Base-by-base conservation (phyloP, 2,329 filamentous ascomycete species). In the Mycogone perniciosa region DNA sequence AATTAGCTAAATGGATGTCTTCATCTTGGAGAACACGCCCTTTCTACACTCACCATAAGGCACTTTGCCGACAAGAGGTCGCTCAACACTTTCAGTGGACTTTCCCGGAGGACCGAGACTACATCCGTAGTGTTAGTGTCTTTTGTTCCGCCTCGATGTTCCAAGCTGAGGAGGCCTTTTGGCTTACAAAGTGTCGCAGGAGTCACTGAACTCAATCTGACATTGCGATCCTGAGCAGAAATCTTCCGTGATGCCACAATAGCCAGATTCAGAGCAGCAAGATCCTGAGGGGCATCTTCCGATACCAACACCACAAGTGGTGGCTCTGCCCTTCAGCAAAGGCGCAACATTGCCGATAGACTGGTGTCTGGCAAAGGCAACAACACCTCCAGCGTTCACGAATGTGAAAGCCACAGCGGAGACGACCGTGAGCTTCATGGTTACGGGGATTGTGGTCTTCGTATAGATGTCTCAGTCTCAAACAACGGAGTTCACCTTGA, bases 131-230 rank as follows among this genome's bases (percentile, higher is more conserved):
- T 37, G 27, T 46, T 29, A 39, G 30, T 27, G 4, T 31, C 26
- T 2, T 6, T 6, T n/a, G 20, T 27, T 41, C 7, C 8, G 34
- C 27, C 31, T 11, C 39, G 11, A 4, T 46, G 10, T 7, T 40
- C 41, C 20, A 11, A 13, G 27, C 5, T 26, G 7, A n/a, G 7
- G 35, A 34, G 13, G 5, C 6, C 2, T 9, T 29, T 20, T 26
- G 2, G 62, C 70, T 66, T 59, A 71, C 69, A 70, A 66, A 54
- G 69, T 68, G 53, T 72, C 67, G 64, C 70, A 72, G 37, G 64
- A 60, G 49, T 70, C 65, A 52, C 68, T 67, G 56, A 67, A 72
- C 8, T 66, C 63, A 35, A 72, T 57, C 52, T 71, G 70, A 52
- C 70, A 72, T 39, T 61, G 59, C 4, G 67, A 69, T 31, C 69